A percentile compares a stretch with the other conserved stretches of the same genome.
These are phyloP conservation scores for Saccharomycopsis babjevae DNA, from an alignment of 805 yeast species.

Conservation along the genomic window DNA sequence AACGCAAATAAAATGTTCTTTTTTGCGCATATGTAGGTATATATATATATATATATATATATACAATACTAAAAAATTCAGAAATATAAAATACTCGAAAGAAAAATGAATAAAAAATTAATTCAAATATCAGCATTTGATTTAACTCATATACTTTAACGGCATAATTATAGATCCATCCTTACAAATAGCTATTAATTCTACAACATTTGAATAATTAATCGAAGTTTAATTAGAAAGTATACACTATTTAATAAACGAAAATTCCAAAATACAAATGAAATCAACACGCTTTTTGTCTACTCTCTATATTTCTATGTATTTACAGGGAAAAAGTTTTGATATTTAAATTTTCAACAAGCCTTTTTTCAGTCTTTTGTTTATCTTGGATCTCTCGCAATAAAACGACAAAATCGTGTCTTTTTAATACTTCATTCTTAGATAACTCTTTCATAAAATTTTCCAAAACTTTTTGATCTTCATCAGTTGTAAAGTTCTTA, in stretches of 20 bases:
- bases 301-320: neutral
- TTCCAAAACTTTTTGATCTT: slow-evolving; percentile 40
- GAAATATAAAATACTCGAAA: too few species aligned
- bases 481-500: slow-evolving; percentile 19
- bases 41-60: too few species aligned
- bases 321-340: neutral
- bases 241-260: neutral
- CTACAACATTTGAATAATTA: neutral
- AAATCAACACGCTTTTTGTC: too few species aligned
- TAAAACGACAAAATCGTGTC: neutral
- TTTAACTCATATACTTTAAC: neutral
- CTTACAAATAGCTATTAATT: neutral
- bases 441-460: slow-evolving; percentile 1
- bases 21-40: neutral
- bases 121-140: neutral
- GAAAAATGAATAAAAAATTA: neutral
- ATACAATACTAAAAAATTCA: too few species aligned
- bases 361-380: neutral
- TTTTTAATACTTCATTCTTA: neutral
- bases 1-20: neutral
- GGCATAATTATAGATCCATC: neutral
- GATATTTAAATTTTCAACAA: neutral
- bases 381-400: neutral
- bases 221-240: neutral
- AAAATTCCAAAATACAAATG: too few species aligned